A percentile compares a stretch with the other conserved stretches of the same genome.
Conservation (phyloP, 768 basidiomycete genomes). For the Auriscalpium orientale region DNA sequence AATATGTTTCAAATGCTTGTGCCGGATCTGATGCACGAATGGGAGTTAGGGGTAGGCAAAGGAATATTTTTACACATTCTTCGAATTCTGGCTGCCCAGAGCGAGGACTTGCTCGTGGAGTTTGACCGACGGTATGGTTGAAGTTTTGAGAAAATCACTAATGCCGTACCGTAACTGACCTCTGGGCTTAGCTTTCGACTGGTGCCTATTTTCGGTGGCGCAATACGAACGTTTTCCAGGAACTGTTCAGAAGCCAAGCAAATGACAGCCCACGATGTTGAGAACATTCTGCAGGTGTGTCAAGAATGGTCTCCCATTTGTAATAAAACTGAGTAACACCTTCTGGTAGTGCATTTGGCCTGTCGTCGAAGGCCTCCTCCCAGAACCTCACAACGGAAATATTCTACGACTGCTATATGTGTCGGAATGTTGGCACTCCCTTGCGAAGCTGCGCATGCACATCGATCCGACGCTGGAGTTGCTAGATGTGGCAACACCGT, state of each 20-base stretch:
- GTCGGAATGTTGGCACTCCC: slow-evolving; percentile 26
- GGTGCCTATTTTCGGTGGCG: background rate
- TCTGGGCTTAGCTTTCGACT: background rate
- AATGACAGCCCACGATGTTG: slow-evolving; percentile 4
- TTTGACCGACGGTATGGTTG: background rate
- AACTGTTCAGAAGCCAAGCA: slow-evolving; percentile 7
- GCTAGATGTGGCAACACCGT: slow-evolving; percentile 15
- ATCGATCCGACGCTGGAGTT: slow-evolving; percentile 18
- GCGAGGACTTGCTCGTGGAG: background rate
- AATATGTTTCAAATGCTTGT: background rate
- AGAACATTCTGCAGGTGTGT: slow-evolving; percentile 14
- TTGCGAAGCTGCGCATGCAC: slow-evolving; percentile 29
- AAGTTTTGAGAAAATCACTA: too few relatives aligned
- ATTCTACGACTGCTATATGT: slow-evolving; percentile 20
- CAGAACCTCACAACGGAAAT: slow-evolving; percentile 14
- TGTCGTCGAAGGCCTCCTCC: slow-evolving; percentile 25
- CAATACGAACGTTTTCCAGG: background rate
- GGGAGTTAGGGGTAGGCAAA: background rate
- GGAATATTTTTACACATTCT: background rate
- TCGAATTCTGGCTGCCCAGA: background rate
- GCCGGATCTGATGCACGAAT: slow-evolving; percentile 2
- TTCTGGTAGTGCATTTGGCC: slow-evolving; percentile 27
- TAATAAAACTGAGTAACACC: background rate
- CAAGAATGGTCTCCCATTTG: background rate
- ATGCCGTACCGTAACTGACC: background rate